These are phyloP conservation scores for Aspergillus conjunctus DNA, from an alignment of 495 filamentous ascomycete species.

Conservation along the genomic window DNA sequence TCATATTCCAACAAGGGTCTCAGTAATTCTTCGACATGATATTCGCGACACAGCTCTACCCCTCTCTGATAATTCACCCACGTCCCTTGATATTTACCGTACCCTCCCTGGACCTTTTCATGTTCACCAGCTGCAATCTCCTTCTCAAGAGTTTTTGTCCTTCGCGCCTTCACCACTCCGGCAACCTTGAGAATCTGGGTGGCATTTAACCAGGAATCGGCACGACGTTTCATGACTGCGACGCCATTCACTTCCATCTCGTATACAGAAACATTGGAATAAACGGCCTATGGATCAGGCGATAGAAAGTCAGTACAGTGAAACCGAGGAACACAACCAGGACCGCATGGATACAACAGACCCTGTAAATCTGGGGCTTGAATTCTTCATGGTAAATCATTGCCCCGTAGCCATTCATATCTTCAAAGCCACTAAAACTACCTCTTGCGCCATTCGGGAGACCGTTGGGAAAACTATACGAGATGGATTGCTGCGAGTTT, in stretches of 20 bases:
- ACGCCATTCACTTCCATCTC: conserved; percentile 95
- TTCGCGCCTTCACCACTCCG: conserved; percentile 92
- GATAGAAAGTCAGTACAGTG: conserved; percentile 16
- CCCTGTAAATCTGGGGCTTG: conserved; percentile 76
- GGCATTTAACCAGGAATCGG: conserved; percentile 91
- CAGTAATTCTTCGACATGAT: conserved; percentile 87
- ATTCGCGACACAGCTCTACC: conserved; percentile 88
- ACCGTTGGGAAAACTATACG: conserved; percentile 48
- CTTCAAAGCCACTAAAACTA: conserved; percentile 49
- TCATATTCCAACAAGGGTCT: conserved; percentile 86
- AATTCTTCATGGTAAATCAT: conserved; percentile 57
- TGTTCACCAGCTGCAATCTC: conserved; percentile 95
- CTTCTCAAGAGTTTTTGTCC: conserved; percentile 96
- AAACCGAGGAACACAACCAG: not conserved
- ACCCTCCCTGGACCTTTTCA: conserved; percentile 97
- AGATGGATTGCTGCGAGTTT: conserved; percentile 48
- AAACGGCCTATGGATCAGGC: conserved; percentile 68
- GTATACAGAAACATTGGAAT: conserved; percentile 92
- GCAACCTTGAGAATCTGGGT: conserved; percentile 96
- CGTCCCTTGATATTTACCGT: conserved; percentile 98
- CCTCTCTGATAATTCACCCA: conserved; percentile 94
- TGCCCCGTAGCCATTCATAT: conserved; percentile 51
- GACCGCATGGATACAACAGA: conserved; percentile 38
- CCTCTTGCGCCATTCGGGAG: conserved; percentile 32
- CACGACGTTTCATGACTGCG: conserved; percentile 90